Conservation (phyloP, 148 eudicot genomes). For the Fallopia convolvulus region DNA sequence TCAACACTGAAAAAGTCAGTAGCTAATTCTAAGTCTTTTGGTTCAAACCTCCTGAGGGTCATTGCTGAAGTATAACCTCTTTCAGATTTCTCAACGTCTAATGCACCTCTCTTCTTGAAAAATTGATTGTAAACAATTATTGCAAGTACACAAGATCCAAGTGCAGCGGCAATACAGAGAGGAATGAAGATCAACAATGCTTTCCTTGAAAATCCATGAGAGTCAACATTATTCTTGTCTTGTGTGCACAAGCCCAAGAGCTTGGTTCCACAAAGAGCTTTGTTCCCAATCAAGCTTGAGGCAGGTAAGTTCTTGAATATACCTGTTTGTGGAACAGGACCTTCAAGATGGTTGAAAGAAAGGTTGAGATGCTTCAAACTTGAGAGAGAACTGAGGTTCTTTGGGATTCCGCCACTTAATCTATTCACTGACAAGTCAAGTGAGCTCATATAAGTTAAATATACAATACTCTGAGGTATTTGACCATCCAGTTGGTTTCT, state of each 20-base stretch:
- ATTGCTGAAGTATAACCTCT: conserved; percentile 25
- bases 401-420: conserved; percentile 55
- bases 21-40: conserved; percentile 49
- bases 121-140: conserved; percentile 12
- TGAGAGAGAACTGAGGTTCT: conserved; percentile 28
- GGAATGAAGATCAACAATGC: conserved; percentile 32
- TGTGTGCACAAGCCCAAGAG: conserved; percentile 31
- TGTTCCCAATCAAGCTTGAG: conserved; percentile 58
- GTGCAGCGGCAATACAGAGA: conserved; percentile 29
- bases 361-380: conserved; percentile 50
- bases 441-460: conserved; percentile 29
- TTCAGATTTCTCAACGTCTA: conserved; percentile 28
- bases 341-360: conserved; percentile 77
- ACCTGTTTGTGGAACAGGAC: conserved; percentile 55
- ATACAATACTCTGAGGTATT: conserved; percentile 47
- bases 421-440: conserved; percentile 68
- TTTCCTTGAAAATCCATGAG: conserved; percentile 28
- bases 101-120: conserved; percentile 19
- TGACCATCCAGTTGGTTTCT: conserved; percentile 49
- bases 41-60: conserved; percentile 48
- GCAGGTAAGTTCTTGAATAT: conserved; percentile 26
- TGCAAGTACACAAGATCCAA: conserved; percentile 25
- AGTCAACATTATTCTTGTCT: conserved; percentile 8
- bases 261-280: conserved; percentile 57
- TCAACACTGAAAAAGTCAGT: conserved; percentile 51